Evolutionary conservation across 257 asterid genomes (phyloP).

Genomic region (Cynanchum wilfordii): DNA sequence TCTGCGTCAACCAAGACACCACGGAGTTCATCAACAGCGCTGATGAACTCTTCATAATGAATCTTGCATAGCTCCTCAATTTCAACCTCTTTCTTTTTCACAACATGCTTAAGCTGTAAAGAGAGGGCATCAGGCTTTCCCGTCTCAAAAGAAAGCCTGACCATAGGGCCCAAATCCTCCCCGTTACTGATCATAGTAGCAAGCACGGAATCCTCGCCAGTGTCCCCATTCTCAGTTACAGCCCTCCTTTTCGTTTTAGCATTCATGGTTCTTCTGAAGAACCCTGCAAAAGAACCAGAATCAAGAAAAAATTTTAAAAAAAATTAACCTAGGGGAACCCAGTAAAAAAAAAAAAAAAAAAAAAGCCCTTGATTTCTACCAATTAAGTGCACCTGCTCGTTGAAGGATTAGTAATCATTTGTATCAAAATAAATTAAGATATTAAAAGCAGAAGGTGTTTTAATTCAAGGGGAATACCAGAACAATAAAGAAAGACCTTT

Average conservation of each 20-base stretch:
- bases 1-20: slow-evolving; percentile 94
- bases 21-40: slow-evolving; percentile 91
- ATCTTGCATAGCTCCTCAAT: slow-evolving; percentile 95
- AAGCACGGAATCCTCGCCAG: slow-evolving; percentile 74
- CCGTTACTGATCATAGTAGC: slow-evolving; percentile 75
- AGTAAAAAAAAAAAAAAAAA: not conserved
- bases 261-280: slow-evolving; percentile 37
- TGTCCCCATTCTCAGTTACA: slow-evolving; percentile 63
- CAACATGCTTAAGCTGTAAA: slow-evolving; percentile 69
- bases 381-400: not conserved
- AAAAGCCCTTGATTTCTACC: not conserved
- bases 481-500: not conserved
- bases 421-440: too few species aligned
- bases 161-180: slow-evolving; percentile 92
- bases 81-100: slow-evolving; percentile 77
- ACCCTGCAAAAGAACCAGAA: slow-evolving; percentile 12
- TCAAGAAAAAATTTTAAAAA: not conserved
- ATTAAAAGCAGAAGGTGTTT: not conserved
- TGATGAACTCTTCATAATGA: slow-evolving; percentile 83
- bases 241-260: slow-evolving; percentile 59
- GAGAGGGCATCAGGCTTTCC: slow-evolving; percentile 75
- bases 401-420: not conserved
- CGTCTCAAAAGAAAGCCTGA: slow-evolving; percentile 69
- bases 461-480: not conserved
- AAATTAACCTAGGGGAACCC: not conserved